Conservation (phyloP, 192 early-diverging fungal genomes). For the Coemansia sp. region DNA sequence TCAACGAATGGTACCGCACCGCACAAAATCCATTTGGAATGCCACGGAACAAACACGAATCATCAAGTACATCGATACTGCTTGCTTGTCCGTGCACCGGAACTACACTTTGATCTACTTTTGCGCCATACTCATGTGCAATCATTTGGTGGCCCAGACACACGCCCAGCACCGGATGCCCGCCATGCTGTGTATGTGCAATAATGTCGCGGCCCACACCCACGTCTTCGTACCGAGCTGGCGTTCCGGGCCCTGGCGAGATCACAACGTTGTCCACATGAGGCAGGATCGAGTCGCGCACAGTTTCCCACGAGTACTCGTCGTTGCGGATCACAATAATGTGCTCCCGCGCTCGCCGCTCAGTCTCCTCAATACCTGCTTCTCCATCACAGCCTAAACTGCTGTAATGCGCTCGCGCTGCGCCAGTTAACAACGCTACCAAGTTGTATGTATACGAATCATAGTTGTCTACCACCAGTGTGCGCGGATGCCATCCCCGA, state of each 20-base stretch:
- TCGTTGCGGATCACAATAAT: slow-evolving; percentile 90
- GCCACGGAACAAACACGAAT: slow-evolving; percentile 55
- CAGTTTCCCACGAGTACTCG: slow-evolving; percentile 77
- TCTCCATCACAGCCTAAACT: not conserved
- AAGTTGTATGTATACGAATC: slow-evolving; percentile 98
- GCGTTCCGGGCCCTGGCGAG: slow-evolving; percentile 91
- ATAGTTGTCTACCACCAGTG: slow-evolving; percentile 92
- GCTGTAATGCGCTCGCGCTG: not conserved
- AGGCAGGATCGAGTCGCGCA: slow-evolving; percentile 64
- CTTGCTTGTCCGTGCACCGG: slow-evolving; percentile 86
- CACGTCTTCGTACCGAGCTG: slow-evolving; percentile 59
- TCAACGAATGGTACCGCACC: slow-evolving; percentile 89
- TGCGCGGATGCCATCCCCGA: slow-evolving; percentile 23
- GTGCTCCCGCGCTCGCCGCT: slow-evolving; percentile 14
- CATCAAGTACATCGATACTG: slow-evolving; percentile 23
- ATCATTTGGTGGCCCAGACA: slow-evolving; percentile 95
- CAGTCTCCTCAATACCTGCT: not conserved
- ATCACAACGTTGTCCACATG: slow-evolving; percentile 86
- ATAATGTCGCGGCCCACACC: slow-evolving; percentile 38
- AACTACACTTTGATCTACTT: slow-evolving; percentile 62
- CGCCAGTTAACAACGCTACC: slow-evolving; percentile 59
- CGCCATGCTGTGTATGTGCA: not conserved
- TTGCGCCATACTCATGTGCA: slow-evolving; percentile 64
- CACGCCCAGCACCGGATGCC: slow-evolving; percentile 80
- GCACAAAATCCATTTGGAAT: slow-evolving; percentile 69